A percentile compares a stretch with the other conserved stretches of the same genome.
Conservation (phyloP, 345 rosid genomes). For the Eucalyptus regnans region DNA sequence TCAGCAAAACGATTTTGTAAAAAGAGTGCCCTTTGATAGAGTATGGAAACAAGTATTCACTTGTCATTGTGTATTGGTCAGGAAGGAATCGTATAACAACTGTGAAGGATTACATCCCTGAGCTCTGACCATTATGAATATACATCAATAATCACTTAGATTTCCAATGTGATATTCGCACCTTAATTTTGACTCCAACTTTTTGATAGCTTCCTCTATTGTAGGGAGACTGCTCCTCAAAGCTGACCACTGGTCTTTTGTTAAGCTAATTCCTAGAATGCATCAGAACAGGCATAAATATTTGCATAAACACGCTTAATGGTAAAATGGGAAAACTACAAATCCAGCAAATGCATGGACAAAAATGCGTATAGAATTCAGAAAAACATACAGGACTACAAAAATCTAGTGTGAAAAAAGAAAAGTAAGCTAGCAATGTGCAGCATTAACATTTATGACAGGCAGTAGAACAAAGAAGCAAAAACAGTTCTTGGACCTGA, state of each 20-base stretch:
- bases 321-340: not conserved
- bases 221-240: slow-evolving; percentile 38
- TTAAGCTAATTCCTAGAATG: slow-evolving; percentile 42
- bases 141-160: not conserved
- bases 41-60: not conserved
- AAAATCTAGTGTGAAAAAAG: not conserved
- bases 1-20: not conserved
- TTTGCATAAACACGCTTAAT: not conserved
- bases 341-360: not conserved
- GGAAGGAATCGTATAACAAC: not conserved
- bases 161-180: slow-evolving; percentile 8
- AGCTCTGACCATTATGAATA: not conserved
- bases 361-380: not conserved
- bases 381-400: not conserved
- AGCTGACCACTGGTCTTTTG: slow-evolving; percentile 42
- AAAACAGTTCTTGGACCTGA: not conserved
- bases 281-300: not conserved
- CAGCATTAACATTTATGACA: not conserved
- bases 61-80: not conserved
- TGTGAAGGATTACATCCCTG: not conserved
- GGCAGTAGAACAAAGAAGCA: not conserved
- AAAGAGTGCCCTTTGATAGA: not conserved
- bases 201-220: slow-evolving; percentile 42
- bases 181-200: slow-evolving; percentile 44
- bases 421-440: not conserved